Evolutionary conservation across 1,139 yeast species (phyloP), one percentile per base, ranked within the genome.

Genomic region (Geotrichum restrictum): DNA sequence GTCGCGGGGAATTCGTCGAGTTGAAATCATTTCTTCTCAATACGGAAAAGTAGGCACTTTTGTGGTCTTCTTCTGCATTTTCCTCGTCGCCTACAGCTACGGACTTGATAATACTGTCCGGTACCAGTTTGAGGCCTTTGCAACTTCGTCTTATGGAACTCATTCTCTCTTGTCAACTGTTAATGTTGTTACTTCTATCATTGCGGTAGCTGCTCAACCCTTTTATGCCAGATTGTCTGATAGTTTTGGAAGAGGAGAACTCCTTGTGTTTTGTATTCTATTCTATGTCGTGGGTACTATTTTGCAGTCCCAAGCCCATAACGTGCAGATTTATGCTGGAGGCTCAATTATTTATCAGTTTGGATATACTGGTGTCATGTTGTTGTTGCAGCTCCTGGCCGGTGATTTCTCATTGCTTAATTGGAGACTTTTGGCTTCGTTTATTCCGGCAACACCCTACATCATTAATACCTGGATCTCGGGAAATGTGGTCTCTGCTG

Each of bases 391-490:
- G 60, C 69, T 85, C 44, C 72, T 83, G 49, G 68, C 81, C 54
- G 83, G 86, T 5, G 94, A 85, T 67, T 74, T 80, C 63, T 82
- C 91, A 6, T 72, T 75, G 57, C 73, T 85, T 62, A 82, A 81
- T 65, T 83, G 89, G 86, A 80, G 93, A 71, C 74, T 85, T 60
- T 74, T 78, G 46, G 76, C 75, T 57, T 77, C 83, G 32, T 79
- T 82, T 59, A 71, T 81, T 31, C 88, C 89, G 18, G 80, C 87
- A 3, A 71, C 80, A 60, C 93, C 93, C 1, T 82, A 77, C 60
- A 79, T 85, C 59, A 82, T 85, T 67, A 85, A 83, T 65, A 83
- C 93, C 16, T 85, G 93, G 93, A 75, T 84, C 51, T 69, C 82
- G 22, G 91, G 89, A 63, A 73, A 81, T 59, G 71, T 85, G 46